These are phyloP conservation scores for Cladorrhinum samala DNA, from an alignment of 495 filamentous ascomycete genomes.

Conservation along the genomic window DNA sequence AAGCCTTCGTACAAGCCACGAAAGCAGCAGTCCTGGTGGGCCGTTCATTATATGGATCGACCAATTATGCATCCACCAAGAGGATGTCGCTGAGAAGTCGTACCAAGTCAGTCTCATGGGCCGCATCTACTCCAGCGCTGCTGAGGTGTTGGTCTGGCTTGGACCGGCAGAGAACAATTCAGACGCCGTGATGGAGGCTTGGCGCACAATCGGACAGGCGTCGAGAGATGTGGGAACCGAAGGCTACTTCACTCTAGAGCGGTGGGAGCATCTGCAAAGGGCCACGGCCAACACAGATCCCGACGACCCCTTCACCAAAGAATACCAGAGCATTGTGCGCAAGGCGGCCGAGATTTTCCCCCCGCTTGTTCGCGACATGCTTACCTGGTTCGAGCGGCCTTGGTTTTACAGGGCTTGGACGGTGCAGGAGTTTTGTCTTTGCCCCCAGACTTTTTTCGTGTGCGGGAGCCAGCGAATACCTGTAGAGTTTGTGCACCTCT, in stretches of 20 bases:
- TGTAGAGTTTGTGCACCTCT: neutral
- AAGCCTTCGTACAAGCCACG: neutral
- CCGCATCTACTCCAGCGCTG: conserved; percentile 19
- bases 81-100: conserved; percentile 14
- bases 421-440: conserved; percentile 26
- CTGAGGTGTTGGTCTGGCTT: conserved; percentile 24
- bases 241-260: neutral
- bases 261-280: neutral
- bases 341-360: neutral
- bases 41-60: conserved; percentile 12
- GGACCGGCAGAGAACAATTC: conserved; percentile 7
- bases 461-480: conserved; percentile 10
- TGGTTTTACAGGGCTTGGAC: conserved; percentile 31
- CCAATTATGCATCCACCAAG: conserved; percentile 30
- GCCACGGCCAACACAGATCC: neutral
- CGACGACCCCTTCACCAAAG: neutral
- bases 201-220: neutral
- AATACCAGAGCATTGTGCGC: neutral
- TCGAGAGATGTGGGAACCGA: neutral
- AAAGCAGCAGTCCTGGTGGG: neutral
- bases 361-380: neutral
- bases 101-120: conserved; percentile 26
- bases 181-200: conserved; percentile 5
- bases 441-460: conserved; percentile 20
- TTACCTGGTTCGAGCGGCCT: conserved; percentile 13